These are phyloP conservation scores for Hortaea werneckii DNA, from an alignment of 2,329 filamentous ascomycete genomes.

Conservation along the genomic window DNA sequence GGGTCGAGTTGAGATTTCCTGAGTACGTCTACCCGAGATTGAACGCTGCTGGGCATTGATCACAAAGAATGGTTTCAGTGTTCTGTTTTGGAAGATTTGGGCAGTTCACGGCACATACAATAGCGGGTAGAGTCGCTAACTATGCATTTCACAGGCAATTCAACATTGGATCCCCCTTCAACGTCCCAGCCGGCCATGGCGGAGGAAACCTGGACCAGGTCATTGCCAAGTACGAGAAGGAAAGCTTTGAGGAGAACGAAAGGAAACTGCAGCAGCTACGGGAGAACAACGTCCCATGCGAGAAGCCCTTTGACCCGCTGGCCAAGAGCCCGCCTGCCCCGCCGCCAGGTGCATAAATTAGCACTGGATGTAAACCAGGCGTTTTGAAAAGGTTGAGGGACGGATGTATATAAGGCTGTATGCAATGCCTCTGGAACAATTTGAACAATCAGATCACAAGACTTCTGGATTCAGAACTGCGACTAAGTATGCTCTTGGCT, in stretches of 20 bases:
- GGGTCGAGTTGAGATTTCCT: conserved; percentile 49
- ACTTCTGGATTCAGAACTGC: too few relatives aligned
- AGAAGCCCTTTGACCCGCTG: conserved; percentile 20
- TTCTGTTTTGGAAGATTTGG: too few relatives aligned
- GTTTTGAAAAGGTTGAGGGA: not conserved
- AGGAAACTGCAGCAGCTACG: conserved; percentile 39
- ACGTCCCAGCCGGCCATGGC: conserved; percentile 51
- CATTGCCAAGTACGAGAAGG: conserved; percentile 52
- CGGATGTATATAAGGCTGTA: not conserved
- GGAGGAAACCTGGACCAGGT: conserved; percentile 49
- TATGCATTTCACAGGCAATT: conserved; percentile 44
- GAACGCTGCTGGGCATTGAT: not conserved
- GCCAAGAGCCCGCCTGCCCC: conserved; percentile 16
- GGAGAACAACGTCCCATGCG: conserved; percentile 26
- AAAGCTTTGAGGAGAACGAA: conserved; percentile 47
- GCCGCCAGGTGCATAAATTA: conserved; percentile 1
- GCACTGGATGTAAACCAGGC: not conserved
- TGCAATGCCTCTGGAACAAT: not conserved
- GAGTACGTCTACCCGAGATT: conserved; percentile 44
- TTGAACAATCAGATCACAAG: too few relatives aligned
- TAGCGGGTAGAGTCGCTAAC: not conserved
- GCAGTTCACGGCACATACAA: too few relatives aligned
- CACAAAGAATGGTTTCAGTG: too few relatives aligned
- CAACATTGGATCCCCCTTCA: conserved; percentile 53
- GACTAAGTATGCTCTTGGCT: too few relatives aligned